Base-by-base conservation (phyloP, 345 rosid genomes). In the Mallotus nudiflorus region DNA sequence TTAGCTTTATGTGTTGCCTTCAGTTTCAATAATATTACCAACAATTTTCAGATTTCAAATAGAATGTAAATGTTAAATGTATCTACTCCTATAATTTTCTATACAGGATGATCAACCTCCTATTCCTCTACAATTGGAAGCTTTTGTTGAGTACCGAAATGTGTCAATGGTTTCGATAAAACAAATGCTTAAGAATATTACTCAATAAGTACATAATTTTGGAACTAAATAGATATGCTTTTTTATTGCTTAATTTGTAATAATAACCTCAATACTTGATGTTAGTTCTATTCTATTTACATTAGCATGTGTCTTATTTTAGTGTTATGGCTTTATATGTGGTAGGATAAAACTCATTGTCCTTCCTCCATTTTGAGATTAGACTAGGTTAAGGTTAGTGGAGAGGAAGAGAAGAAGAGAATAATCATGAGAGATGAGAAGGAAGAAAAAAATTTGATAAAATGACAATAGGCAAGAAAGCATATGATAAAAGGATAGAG, bases 271-370 rank as follows among this genome's bases (percentile, higher is more conserved):
- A 27, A 57, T 58, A 9, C 13, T 15, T 14, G 15, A 37, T 18
- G 28, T 52, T 22, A 15, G 22, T 66, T 33, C 6, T 52, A 13
- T 11, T 6, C 25, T 31, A 2, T 33, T 22, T 22, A 16, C 6
- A 10, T 16, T 24, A 12, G 39, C 20, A 37, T 37, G 9, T 48
- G 50, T 33, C 45, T 44, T 45, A 20, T 40, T 18, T 49, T 19
- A 45, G 56, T 59, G 6, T 46, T 20, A 10, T 57, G 10, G 7
- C 52, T 79, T 39, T 35, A 65, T 71, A 20, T 61, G 51, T 50
- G 27, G 29, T 82, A 95, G 99, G 99, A 95, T 84, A 95, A 95
- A 87, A 89, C 97, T 78, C 99, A 90, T 73, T 95, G 97, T 65
- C 99, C 99, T n/a, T n/a, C 75, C 92, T 95, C 81, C 97, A 95